These are phyloP conservation scores for Magnaporthiopsis poae DNA, from an alignment of 2,329 filamentous ascomycete genomes.

Conservation along the genomic window DNA sequence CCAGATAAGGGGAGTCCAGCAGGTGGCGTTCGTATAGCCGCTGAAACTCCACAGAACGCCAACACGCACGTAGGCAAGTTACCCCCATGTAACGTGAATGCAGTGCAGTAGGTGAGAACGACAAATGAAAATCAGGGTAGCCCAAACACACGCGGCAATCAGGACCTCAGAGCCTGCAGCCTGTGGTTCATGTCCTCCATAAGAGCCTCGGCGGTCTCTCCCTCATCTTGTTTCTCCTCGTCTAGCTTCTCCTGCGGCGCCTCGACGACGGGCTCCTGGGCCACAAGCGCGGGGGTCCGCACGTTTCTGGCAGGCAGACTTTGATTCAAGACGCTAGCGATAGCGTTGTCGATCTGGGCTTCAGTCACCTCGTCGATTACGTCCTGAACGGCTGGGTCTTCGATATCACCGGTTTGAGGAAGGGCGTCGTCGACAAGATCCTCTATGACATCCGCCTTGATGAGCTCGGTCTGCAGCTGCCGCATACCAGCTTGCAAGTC, in stretches of 20 bases:
- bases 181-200: slow-evolving; percentile 89
- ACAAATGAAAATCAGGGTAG: not conserved
- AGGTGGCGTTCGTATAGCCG: not conserved
- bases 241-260: slow-evolving; percentile 34
- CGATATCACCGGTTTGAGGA: no score
- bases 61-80: not conserved
- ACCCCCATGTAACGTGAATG: not conserved
- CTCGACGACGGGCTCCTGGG: slow-evolving; percentile 36
- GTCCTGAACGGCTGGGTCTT: no score
- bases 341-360: no score
- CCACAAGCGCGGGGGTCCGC: slow-evolving; percentile 44
- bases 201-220: slow-evolving; percentile 74
- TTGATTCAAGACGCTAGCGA: slow-evolving; percentile 1
- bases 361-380: no score
- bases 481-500: no score
- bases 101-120: not conserved
- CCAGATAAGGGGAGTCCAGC: not conserved
- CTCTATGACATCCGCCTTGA: no score
- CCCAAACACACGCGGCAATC: slow-evolving; percentile 12
- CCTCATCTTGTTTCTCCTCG: slow-evolving; percentile 32
- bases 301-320: slow-evolving; percentile 54
- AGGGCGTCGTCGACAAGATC: no score
- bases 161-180: slow-evolving; percentile 84
- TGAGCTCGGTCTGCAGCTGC: no score
- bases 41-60: not conserved